Evolutionary conservation across 306 rosid species (phyloP).

Genomic region (Parietaria judaica): DNA sequence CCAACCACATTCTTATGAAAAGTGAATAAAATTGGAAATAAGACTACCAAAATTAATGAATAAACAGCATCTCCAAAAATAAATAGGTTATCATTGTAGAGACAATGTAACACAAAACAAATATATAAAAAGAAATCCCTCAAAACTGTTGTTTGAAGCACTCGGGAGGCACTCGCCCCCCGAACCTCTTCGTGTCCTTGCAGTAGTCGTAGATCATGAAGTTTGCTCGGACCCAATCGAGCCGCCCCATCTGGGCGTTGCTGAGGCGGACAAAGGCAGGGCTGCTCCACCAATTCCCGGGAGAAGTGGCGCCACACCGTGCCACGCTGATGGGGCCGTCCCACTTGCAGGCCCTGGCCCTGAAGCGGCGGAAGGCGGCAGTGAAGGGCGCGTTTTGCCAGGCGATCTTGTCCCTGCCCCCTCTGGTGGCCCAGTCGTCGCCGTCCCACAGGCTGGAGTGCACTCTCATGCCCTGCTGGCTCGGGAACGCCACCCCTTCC

Average conservation of each 20-base stretch:
- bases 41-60: no score
- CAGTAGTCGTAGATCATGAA: constrained; percentile 75
- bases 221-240: constrained; percentile 48
- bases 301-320: constrained; percentile 39
- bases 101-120: no score
- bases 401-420: constrained; percentile 59
- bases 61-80: no score
- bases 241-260: constrained; percentile 29
- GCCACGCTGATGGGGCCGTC: constrained; percentile 42
- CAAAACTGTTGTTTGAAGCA: constrained; percentile 45
- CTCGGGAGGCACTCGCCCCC: constrained; percentile 47
- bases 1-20: no score
- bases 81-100: no score
- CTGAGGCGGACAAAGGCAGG: constrained; percentile 35
- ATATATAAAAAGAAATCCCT: neutral
- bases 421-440: constrained; percentile 79
- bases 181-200: constrained; percentile 50
- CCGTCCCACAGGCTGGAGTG: constrained; percentile 71
- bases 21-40: no score
- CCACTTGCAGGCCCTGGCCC: constrained; percentile 78
- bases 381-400: constrained; percentile 64
- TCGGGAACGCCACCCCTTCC: constrained; percentile 55
- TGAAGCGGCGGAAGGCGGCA: constrained; percentile 40
- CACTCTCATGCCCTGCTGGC: constrained; percentile 66
- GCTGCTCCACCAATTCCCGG: constrained; percentile 64